Conservation (phyloP, 768 basidiomycete genomes). For the Boletus rubescentipes region DNA sequence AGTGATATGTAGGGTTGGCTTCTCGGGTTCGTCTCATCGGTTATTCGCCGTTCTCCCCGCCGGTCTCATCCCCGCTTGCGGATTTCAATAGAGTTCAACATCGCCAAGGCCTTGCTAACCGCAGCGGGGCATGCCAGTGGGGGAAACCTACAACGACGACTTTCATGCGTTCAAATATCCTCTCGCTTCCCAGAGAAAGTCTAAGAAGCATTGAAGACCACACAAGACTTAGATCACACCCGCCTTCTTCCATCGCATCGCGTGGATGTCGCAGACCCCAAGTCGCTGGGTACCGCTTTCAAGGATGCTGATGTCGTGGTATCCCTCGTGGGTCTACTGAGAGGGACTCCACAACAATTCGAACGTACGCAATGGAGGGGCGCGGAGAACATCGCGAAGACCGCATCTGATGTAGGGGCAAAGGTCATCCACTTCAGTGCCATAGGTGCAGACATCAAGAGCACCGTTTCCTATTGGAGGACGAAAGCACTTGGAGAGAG, state of each 20-base stretch:
- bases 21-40: conserved; percentile 49
- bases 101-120: conserved; percentile 51
- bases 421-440: conserved; percentile 68
- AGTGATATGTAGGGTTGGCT: conserved; percentile 57
- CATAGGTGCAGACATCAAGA: conserved; percentile 65
- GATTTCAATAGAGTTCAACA: conserved; percentile 50
- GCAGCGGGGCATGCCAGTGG: no score
- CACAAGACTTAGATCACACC: conserved; percentile 31
- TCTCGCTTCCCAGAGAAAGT: conserved; percentile 55
- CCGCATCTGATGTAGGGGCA: conserved; percentile 51
- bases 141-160: conserved; percentile 16
- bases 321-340: conserved; percentile 69
- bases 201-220: conserved; percentile 32
- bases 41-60: not conserved
- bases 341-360: conserved; percentile 55
- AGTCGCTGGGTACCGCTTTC: conserved; percentile 49
- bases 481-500: conserved; percentile 66
- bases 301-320: conserved; percentile 56
- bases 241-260: conserved; percentile 41
- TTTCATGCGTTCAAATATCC: conserved; percentile 48
- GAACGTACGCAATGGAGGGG: conserved; percentile 63
- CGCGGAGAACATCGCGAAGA: conserved; percentile 61
- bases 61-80: not conserved
- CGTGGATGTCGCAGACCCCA: conserved; percentile 53
- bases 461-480: conserved; percentile 55